Conservation (phyloP, 164 flowering plant species). For the Echeveria elegans region DNA sequence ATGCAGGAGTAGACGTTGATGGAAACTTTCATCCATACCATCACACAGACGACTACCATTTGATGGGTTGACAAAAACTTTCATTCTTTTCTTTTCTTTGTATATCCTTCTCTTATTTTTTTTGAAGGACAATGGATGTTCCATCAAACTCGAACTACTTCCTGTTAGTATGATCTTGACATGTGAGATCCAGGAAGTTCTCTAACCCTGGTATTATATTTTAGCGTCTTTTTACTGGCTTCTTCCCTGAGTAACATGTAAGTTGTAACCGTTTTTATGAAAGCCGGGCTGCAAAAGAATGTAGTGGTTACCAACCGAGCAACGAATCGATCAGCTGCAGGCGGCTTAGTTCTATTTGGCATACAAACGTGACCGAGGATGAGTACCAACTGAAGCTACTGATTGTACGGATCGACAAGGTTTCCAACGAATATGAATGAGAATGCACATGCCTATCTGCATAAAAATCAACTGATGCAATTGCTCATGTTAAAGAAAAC, state of each 20-base stretch:
- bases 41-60: slow-evolving; percentile 9
- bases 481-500: background rate
- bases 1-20: slow-evolving; percentile 20
- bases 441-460: too few relatives aligned
- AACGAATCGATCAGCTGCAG: too few relatives aligned
- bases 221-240: background rate
- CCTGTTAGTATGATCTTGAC: background rate
- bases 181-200: background rate
- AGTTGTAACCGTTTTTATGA: too few relatives aligned
- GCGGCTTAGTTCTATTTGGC: background rate
- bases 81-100: background rate
- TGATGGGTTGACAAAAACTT: slow-evolving; percentile 2
- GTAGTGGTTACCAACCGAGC: too few relatives aligned
- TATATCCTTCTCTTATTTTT: background rate
- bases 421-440: too few relatives aligned
- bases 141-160: background rate
- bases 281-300: too few relatives aligned
- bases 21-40: slow-evolving; percentile 13
- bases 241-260: background rate
- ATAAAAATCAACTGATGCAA: background rate
- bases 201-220: background rate
- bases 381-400: too few relatives aligned
- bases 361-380: background rate
- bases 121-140: background rate
- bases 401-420: too few relatives aligned